Evolutionary conservation across 441 rosid genomes (phyloP).

Genomic region (Pelargonium fulgidum): DNA sequence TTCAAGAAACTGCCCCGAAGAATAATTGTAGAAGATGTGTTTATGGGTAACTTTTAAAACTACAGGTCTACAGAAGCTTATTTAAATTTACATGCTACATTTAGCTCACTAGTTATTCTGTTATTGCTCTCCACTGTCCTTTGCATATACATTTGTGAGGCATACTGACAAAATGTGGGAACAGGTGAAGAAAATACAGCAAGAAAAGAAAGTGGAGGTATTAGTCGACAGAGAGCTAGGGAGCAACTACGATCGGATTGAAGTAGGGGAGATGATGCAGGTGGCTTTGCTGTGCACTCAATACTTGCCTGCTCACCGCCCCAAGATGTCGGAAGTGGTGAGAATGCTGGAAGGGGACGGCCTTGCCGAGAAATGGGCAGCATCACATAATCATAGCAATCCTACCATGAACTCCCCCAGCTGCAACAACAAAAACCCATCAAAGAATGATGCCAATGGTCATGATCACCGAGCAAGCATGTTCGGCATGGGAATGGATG

Average conservation of each 20-base stretch:
- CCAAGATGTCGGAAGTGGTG: conserved; percentile 89
- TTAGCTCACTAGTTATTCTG: too few species aligned
- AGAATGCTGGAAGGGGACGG: conserved; percentile 98
- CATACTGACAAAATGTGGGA: not conserved
- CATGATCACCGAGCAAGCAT: not conserved
- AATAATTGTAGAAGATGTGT: too few species aligned
- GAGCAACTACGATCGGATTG: conserved; percentile 56
- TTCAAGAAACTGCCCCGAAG: too few species aligned
- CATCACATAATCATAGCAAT: conserved; percentile 42
- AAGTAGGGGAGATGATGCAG: conserved; percentile 79
- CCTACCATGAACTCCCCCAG: conserved; percentile 12
- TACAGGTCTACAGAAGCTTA: too few species aligned
- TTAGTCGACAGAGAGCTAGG: conserved; percentile 83
- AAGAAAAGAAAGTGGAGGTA: conserved; percentile 71
- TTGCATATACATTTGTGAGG: not conserved
- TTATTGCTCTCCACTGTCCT: not conserved
- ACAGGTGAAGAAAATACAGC: conserved; percentile 72
- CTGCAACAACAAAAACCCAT: conserved; percentile 47
- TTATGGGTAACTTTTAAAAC: too few species aligned
- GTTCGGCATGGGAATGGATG: conserved; percentile 1
- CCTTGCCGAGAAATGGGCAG: conserved; percentile 88
- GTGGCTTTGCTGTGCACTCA: conserved; percentile 82
- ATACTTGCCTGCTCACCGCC: conserved; percentile 69
- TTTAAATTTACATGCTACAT: too few species aligned
- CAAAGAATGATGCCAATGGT: not conserved